phyloP scores from a whole-genome alignment of 73 alveolate species.

The Tetrahymena malaccensis region DNA sequence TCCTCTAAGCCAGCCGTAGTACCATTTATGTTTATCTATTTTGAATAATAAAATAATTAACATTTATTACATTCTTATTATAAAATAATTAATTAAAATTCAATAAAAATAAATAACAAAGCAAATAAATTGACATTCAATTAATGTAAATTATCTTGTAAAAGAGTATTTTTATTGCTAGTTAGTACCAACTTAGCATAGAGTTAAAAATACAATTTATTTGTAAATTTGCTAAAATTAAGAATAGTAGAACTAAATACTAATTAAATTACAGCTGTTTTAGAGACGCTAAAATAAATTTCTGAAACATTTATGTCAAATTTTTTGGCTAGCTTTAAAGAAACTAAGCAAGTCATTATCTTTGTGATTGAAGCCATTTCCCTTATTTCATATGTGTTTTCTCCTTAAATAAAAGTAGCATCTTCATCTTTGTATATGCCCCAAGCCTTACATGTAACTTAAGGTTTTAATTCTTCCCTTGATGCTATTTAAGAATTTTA shows the following conservation, averaged over 20 bases:
- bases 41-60: not conserved
- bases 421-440: not conserved
- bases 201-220: no score
- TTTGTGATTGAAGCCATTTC: conserved; percentile 38
- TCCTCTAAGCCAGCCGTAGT: conserved; percentile 45
- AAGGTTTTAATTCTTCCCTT: not conserved
- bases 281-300: conserved; percentile 18
- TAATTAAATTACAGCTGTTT: not conserved
- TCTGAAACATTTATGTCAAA: conserved; percentile 7
- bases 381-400: conserved; percentile 2
- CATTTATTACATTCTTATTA: no score
- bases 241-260: not conserved
- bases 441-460: not conserved
- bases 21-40: conserved; percentile 25
- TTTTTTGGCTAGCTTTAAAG: conserved; percentile 7
- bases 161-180: no score
- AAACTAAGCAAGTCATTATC: conserved; percentile 26
- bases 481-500: not conserved
- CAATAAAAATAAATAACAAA: no score
- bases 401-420: not conserved
- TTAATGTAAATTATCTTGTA: no score
- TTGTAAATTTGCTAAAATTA: no score
- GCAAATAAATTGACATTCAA: no score
- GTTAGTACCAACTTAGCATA: no score
- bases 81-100: no score